A percentile compares a stretch with the other conserved stretches of the same genome.
These are phyloP conservation scores for Crithidia brevicula DNA, from an alignment of 208 protist genomes.

Conservation along the genomic window DNA sequence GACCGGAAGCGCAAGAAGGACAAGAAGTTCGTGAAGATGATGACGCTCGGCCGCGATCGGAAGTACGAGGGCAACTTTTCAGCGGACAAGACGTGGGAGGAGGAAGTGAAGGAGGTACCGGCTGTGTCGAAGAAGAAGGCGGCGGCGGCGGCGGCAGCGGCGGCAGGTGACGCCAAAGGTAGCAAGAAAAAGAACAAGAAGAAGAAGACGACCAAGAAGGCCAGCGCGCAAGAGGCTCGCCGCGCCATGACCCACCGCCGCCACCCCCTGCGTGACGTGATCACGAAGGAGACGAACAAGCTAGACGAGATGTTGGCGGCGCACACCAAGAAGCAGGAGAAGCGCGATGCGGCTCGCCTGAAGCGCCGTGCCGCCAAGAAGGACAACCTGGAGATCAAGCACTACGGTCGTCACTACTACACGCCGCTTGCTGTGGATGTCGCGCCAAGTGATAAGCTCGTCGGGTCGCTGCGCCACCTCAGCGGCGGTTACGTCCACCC, in stretches of 20 bases:
- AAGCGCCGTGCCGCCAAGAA: conserved; percentile 65
- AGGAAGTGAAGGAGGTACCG: conserved; percentile 62
- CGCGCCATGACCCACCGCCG: conserved; percentile 67
- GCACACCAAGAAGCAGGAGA: conserved; percentile 42
- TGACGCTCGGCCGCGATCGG: conserved; percentile 59
- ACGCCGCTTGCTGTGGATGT: conserved; percentile 81
- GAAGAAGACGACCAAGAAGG: conserved; percentile 37
- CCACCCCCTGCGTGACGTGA: conserved; percentile 69
- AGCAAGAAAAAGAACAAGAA: conserved; percentile 35
- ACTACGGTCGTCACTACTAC: conserved; percentile 88
- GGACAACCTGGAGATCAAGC: conserved; percentile 68
- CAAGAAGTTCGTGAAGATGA: conserved; percentile 73
- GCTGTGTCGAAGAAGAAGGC: conserved; percentile 27
- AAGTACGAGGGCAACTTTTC: conserved; percentile 59
- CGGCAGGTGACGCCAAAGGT: neutral
- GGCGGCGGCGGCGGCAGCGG: neutral
- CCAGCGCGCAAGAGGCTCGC: conserved; percentile 38
- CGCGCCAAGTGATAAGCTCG: conserved; percentile 66
- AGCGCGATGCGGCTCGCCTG: conserved; percentile 40
- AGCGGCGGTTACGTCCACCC: conserved; percentile 77
- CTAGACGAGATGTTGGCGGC: conserved; percentile 56
- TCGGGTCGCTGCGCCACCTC: conserved; percentile 83
- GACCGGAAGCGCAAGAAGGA: conserved; percentile 67
- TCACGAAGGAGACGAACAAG: conserved; percentile 52
- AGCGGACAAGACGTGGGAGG: conserved; percentile 81